phyloP scores from a whole-genome alignment of 768 basidiomycete species.

The Boletales sp. region DNA sequence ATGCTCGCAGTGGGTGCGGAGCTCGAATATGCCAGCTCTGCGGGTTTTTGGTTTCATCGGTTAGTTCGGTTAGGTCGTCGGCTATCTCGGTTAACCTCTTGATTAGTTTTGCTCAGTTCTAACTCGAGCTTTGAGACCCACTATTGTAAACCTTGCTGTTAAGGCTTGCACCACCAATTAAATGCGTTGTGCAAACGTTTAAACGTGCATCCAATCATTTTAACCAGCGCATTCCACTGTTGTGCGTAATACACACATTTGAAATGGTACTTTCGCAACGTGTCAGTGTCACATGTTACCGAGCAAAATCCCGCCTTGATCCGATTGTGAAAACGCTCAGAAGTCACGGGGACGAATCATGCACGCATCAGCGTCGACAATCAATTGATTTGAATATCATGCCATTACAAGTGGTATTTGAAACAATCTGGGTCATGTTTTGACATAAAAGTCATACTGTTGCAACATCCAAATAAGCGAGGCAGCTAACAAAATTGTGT shows the following conservation, averaged over 20 bases:
- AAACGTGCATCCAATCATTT: constrained; percentile 9
- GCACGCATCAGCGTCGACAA: not conserved
- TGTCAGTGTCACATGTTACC: not conserved
- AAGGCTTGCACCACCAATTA: not conserved
- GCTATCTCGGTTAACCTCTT: no score
- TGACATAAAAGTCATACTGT: constrained; percentile 80
- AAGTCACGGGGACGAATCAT: not conserved
- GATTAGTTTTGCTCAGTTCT: no score
- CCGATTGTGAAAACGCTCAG: constrained; percentile 3
- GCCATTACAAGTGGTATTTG: not conserved
- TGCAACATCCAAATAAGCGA: constrained; percentile 83
- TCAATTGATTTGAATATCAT: not conserved
- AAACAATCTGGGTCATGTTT: constrained; percentile 20
- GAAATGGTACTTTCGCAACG: not conserved
- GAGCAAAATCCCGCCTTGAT: constrained; percentile 3
- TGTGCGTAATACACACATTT: not conserved
- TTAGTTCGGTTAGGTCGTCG: no score
- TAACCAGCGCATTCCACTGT: constrained; percentile 5
- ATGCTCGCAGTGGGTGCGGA: no score
- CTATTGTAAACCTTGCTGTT: not conserved
- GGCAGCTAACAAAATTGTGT: constrained; percentile 39
- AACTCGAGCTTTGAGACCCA: no score
- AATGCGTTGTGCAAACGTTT: not conserved
- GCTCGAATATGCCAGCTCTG: no score
- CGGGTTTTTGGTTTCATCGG: no score